A percentile compares a stretch with the other conserved stretches of the same genome.
phyloP scores from a whole-genome alignment of 192 early-diverging fungal species.

The Phlyctochytrium planicorne region DNA sequence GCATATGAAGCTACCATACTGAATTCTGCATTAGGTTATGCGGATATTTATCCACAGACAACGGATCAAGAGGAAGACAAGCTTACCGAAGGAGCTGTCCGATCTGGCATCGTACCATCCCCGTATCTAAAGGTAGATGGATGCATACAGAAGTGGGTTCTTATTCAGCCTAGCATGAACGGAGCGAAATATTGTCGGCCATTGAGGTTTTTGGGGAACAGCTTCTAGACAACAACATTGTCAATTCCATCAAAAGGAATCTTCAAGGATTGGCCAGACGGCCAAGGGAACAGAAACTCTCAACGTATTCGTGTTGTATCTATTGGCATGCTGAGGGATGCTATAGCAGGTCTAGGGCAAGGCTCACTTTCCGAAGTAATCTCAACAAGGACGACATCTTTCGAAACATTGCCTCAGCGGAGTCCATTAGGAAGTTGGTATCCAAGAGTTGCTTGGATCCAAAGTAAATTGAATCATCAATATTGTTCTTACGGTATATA shows the following conservation, averaged over 20 bases:
- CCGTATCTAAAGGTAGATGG: slow-evolving; percentile 3
- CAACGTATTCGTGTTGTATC: neutral
- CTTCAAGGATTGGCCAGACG: neutral
- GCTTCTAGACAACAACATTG: neutral
- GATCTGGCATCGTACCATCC: neutral
- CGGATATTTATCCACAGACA: slow-evolving; percentile 7
- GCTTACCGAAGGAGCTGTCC: neutral
- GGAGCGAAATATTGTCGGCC: neutral
- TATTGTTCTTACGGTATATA: neutral
- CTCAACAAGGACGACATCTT: neutral
- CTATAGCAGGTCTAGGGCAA: neutral
- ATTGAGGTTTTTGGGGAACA: neutral
- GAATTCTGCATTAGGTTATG: no score
- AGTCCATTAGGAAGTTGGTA: neutral
- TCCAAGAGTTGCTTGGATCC: neutral
- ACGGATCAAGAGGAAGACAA: slow-evolving; percentile 1
- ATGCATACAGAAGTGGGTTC: neutral
- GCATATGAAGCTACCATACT: no score
- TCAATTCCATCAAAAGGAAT: neutral
- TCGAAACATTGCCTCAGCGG: neutral
- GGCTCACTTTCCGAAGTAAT: neutral
- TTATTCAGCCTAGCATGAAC: neutral
- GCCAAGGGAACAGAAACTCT: no score
- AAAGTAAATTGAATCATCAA: neutral
- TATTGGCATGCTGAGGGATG: neutral